A percentile compares a stretch with the other conserved stretches of the same genome.
These are phyloP conservation scores for Linum lewisii DNA, from an alignment of 345 rosid species.

Conservation along the genomic window DNA sequence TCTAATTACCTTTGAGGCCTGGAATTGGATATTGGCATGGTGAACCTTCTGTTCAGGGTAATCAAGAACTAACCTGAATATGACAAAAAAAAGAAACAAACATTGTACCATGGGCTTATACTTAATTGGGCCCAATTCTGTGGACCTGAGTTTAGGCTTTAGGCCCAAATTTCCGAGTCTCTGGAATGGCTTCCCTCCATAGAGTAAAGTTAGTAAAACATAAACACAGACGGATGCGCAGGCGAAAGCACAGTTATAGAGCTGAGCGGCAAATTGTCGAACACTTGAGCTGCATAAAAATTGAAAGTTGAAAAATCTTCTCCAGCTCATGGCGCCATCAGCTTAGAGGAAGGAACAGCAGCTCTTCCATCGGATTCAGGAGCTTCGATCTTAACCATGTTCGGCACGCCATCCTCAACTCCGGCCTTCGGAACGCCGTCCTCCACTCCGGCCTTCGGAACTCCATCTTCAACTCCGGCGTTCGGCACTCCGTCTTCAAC, in stretches of 20 bases:
- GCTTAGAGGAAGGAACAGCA: background rate
- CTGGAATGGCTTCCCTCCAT: too few relatives aligned
- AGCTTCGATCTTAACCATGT: conserved; percentile 19
- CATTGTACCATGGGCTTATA: too few relatives aligned
- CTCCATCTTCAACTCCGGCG: conserved; percentile 29
- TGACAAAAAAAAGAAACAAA: too few relatives aligned
- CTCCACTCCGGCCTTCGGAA: conserved; percentile 43
- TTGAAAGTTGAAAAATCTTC: background rate
- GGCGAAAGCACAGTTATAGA: too few relatives aligned
- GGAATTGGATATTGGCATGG: conserved; percentile 82
- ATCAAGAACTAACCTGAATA: too few relatives aligned
- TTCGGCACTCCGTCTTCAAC: conserved; percentile 43
- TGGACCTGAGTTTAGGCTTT: too few relatives aligned
- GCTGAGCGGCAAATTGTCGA: conserved; percentile 14
- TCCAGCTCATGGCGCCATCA: conserved; percentile 9
- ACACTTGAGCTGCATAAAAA: conserved; percentile 6
- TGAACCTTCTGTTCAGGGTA: conserved; percentile 60
- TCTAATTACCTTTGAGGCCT: conserved; percentile 59
- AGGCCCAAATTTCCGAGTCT: too few relatives aligned
- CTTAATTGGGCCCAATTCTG: too few relatives aligned
- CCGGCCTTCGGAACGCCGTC: conserved; percentile 38
- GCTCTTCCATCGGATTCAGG: conserved; percentile 24
- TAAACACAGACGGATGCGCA: too few relatives aligned
- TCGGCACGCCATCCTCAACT: conserved; percentile 26
- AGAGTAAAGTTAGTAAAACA: too few relatives aligned